A percentile compares a stretch with the other conserved stretches of the same genome.
phyloP scores from a whole-genome alignment of 2,329 filamentous ascomycete species.

The Stagonosporopsis chrysanthemi region DNA sequence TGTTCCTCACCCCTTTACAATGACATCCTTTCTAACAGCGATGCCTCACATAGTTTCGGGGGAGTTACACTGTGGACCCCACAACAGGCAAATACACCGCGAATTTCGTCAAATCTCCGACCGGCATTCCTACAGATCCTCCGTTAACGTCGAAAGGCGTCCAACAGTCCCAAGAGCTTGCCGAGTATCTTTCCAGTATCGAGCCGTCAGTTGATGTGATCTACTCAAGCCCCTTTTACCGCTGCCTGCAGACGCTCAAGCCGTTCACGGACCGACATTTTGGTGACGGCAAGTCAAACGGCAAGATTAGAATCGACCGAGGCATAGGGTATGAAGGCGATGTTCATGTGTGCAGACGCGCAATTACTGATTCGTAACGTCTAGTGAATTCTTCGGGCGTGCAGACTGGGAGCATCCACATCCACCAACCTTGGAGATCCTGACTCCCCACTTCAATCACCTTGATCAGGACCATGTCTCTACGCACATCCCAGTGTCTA shows the following conservation, averaged over 20 bases:
- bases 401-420: slow-evolving; percentile 85
- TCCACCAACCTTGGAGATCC: slow-evolving; percentile 69
- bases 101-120: slow-evolving; percentile 72
- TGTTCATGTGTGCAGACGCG: slow-evolving; percentile 24
- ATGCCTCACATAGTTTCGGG: slow-evolving; percentile 69
- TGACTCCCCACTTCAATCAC: slow-evolving; percentile 72
- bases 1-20: slow-evolving; percentile 21
- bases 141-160: slow-evolving; percentile 87
- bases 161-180: slow-evolving; percentile 81
- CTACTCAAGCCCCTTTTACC: slow-evolving; percentile 64
- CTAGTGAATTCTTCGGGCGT: slow-evolving; percentile 90
- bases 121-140: slow-evolving; percentile 86
- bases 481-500: slow-evolving; percentile 70
- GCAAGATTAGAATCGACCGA: slow-evolving; percentile 60
- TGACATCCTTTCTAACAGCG: slow-evolving; percentile 30
- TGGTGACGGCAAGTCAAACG: slow-evolving; percentile 38
- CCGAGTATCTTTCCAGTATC: slow-evolving; percentile 65
- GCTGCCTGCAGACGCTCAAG: slow-evolving; percentile 51
- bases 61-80: slow-evolving; percentile 86
- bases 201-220: slow-evolving; percentile 75
- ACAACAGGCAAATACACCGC: slow-evolving; percentile 79
- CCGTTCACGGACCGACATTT: slow-evolving; percentile 48
- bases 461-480: slow-evolving; percentile 66
- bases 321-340: slow-evolving; percentile 57
- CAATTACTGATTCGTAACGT: slow-evolving; percentile 51